Percentiles rank a stretch among this genome's conserved stretches.
These are phyloP conservation scores for Physcomitrellopsis africana DNA, from an alignment of 225 moss, liverwort and hornwort species.

Conservation along the genomic window DNA sequence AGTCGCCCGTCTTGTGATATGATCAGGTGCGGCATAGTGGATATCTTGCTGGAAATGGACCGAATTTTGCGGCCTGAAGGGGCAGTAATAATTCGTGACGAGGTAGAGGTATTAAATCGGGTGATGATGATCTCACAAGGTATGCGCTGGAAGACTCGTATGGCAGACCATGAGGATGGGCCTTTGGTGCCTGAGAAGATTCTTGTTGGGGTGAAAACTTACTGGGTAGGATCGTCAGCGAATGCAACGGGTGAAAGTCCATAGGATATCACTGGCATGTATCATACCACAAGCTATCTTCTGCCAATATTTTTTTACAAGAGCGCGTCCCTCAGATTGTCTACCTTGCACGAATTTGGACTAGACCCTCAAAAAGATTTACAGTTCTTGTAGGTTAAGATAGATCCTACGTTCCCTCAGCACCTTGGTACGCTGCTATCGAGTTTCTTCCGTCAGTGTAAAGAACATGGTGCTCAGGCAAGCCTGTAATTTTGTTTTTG, in stretches of 20 bases:
- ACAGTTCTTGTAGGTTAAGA: no score
- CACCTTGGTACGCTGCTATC: no score
- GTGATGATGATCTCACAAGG: constrained; percentile 72
- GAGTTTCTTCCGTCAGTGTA: no score
- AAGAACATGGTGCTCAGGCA: no score
- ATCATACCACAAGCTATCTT: constrained; percentile 39
- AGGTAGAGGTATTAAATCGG: constrained; percentile 91
- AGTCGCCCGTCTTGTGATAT: not conserved
- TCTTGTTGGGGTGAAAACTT: constrained; percentile 73
- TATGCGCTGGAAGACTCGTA: constrained; percentile 88
- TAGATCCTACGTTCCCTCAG: no score
- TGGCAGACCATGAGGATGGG: constrained; percentile 96
- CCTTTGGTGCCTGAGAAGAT: constrained; percentile 85
- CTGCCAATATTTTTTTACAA: no score
- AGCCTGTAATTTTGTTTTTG: no score
- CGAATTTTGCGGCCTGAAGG: constrained; percentile 91
- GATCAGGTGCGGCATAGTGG: constrained; percentile 76
- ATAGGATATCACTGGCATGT: constrained; percentile 38
- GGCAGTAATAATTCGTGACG: constrained; percentile 72
- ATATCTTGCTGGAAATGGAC: constrained; percentile 87
- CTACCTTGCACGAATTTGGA: no score
- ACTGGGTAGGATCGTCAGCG: constrained; percentile 66
- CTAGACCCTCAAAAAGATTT: no score
- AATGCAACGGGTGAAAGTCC: constrained; percentile 39
- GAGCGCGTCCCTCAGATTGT: no score